Percentiles rank a stretch among this genome's conserved stretches.
Conservation (phyloP, 148 eudicot genomes). For the Amaranthus cruentus region DNA sequence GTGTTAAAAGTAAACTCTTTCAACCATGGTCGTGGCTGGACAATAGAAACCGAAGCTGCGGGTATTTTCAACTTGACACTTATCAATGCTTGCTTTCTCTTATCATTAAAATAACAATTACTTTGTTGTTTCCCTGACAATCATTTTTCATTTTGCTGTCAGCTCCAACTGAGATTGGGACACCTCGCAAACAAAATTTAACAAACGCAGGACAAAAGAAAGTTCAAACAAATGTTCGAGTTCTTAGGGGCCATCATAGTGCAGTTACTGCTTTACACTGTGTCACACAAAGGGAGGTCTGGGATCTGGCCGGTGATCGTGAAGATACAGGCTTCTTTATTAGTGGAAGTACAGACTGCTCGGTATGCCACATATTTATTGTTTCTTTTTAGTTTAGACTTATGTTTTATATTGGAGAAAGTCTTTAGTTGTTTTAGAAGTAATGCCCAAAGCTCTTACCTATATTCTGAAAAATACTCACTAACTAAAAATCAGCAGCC, state of each 20-base stretch:
- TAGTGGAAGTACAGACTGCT: slow-evolving; percentile 91
- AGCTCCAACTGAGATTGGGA: slow-evolving; percentile 57
- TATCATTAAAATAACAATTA: neutral
- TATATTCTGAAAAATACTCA: neutral
- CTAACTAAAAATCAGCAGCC: neutral
- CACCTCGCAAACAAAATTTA: slow-evolving; percentile 50
- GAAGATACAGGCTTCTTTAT: slow-evolving; percentile 95
- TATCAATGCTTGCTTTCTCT: neutral
- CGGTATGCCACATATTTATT: slow-evolving; percentile 34
- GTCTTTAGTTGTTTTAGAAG: neutral
- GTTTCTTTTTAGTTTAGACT: neutral
- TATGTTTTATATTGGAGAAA: neutral
- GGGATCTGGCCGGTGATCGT: slow-evolving; percentile 91
- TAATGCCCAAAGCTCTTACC: neutral
- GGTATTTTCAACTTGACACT: slow-evolving; percentile 13
- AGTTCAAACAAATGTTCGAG: slow-evolving; percentile 65
- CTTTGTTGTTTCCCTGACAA: neutral
- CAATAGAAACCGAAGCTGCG: slow-evolving; percentile 42
- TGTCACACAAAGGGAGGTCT: slow-evolving; percentile 88
- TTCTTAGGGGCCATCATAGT: slow-evolving; percentile 80
- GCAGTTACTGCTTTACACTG: slow-evolving; percentile 86
- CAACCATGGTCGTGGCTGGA: slow-evolving; percentile 51
- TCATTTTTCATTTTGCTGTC: slow-evolving; percentile 7
- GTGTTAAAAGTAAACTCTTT: slow-evolving; percentile 50
- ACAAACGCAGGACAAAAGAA: slow-evolving; percentile 60